These are phyloP conservation scores for Trichothecium sympodiale DNA, from an alignment of 2,329 filamentous ascomycete genomes.

Conservation along the genomic window DNA sequence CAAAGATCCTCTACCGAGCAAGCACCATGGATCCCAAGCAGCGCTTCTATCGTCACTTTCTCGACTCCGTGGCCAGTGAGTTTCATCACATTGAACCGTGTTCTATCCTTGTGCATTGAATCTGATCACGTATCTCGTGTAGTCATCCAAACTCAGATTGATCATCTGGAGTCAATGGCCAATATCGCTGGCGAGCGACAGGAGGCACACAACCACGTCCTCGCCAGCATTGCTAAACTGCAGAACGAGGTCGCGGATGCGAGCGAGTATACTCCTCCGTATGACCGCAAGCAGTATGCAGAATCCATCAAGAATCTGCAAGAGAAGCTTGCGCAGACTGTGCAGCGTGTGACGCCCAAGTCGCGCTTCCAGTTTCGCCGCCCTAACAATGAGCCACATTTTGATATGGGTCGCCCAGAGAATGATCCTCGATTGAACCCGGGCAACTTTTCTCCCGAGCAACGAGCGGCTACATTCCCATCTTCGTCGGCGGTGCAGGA, in stretches of 20 bases:
- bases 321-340: conserved; percentile 64
- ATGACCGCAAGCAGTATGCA: conserved; percentile 79
- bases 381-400: conserved; percentile 17
- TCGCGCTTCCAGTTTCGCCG: conserved; percentile 73
- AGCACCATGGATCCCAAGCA: conserved; percentile 45
- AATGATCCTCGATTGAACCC: conserved; percentile 31
- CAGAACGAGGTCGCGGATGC: conserved; percentile 80
- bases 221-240: conserved; percentile 68
- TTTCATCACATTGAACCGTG: background rate
- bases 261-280: conserved; percentile 69
- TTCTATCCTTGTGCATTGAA: too few species aligned
- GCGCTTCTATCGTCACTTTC: conserved; percentile 76
- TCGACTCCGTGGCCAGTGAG: conserved; percentile 60
- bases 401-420: conserved; percentile 30
- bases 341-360: conserved; percentile 58
- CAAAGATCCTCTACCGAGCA: conserved; percentile 10
- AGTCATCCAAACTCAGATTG: conserved; percentile 72
- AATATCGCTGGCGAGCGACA: conserved; percentile 60
- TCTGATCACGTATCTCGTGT: background rate
- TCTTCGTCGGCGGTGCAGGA: conserved; percentile 2
- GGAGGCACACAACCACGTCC: conserved; percentile 69
- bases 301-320: conserved; percentile 74
- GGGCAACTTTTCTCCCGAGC: conserved; percentile 17
- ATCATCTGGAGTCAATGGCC: conserved; percentile 50
- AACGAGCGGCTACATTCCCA: conserved; percentile 6